Conservation (phyloP, 2,329 filamentous ascomycete genomes). For the Didymellaceae sp. region DNA sequence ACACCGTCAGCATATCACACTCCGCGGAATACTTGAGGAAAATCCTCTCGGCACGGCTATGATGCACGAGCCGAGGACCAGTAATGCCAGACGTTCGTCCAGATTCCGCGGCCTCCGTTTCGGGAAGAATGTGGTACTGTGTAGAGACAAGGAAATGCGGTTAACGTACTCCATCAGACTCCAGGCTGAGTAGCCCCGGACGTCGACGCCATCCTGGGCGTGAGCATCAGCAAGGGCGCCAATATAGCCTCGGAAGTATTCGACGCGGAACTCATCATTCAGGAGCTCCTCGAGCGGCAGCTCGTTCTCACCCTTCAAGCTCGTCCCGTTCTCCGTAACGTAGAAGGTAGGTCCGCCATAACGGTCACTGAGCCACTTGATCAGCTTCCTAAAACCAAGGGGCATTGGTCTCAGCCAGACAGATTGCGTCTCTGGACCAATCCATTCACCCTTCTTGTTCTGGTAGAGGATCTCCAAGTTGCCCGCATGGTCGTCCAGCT, state of each 20-base stretch:
- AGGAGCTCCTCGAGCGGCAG: conserved; percentile 73
- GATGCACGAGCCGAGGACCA: neutral
- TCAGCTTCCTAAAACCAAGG: conserved; percentile 75
- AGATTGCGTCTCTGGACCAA: conserved; percentile 83
- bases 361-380: conserved; percentile 65
- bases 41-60: neutral
- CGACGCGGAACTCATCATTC: conserved; percentile 79
- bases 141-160: conserved; percentile 16
- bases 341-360: conserved; percentile 81
- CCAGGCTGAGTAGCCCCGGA: conserved; percentile 84
- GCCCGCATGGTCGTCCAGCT: conserved; percentile 72
- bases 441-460: conserved; percentile 74
- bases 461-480: conserved; percentile 76
- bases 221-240: conserved; percentile 76
- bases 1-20: conserved; percentile 27
- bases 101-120: neutral
- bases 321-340: conserved; percentile 88
- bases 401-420: conserved; percentile 81
- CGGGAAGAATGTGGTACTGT: neutral
- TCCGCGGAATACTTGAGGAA: conserved; percentile 5
- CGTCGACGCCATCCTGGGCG: conserved; percentile 75
- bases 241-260: conserved; percentile 82
- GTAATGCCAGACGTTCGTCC: conserved; percentile 1
- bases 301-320: conserved; percentile 82
- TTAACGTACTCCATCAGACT: conserved; percentile 76